phyloP scores from a whole-genome alignment of 2,329 filamentous ascomycete species.

The Arthrobotrys entomopaga region DNA sequence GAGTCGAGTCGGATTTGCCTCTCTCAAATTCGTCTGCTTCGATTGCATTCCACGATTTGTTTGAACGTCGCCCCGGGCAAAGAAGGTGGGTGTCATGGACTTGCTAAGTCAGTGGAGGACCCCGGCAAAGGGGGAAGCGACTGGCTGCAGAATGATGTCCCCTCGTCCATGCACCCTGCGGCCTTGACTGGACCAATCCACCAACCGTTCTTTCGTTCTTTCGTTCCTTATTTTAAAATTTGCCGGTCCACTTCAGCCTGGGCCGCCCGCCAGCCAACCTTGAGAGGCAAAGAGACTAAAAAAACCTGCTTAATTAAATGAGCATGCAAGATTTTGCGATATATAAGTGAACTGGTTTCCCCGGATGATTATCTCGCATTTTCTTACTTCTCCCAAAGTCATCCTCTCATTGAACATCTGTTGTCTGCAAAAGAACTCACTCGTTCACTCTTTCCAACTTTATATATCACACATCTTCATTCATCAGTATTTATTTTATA shows the following conservation, averaged over 20 bases:
- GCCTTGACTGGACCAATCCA: conserved; percentile 7
- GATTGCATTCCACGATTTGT: conserved; percentile 34
- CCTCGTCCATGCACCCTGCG: neutral
- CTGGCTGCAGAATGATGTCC: neutral
- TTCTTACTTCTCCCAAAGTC: conserved; percentile 17
- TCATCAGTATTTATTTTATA: conserved; percentile 17
- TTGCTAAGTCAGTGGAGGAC: conserved; percentile 8
- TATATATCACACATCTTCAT: conserved; percentile 21
- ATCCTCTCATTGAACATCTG: conserved; percentile 40
- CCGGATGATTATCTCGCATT: neutral
- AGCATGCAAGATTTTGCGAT: conserved; percentile 10
- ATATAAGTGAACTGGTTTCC: conserved; percentile 41
- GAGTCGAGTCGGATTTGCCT: neutral
- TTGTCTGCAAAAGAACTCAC: conserved; percentile 29
- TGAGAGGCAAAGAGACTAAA: neutral
- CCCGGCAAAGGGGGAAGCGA: conserved; percentile 28
- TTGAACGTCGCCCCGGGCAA: conserved; percentile 36
- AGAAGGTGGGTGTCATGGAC: neutral
- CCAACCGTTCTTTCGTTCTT: conserved; percentile 3
- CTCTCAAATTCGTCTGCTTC: neutral
- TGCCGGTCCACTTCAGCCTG: conserved; percentile 32
- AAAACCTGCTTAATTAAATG: conserved; percentile 12
- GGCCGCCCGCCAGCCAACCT: neutral
- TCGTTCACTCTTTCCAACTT: conserved; percentile 40
- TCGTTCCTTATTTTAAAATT: conserved; percentile 53